Conservation (phyloP, 1,139 yeast species). For the Taphrina deformans region DNA sequence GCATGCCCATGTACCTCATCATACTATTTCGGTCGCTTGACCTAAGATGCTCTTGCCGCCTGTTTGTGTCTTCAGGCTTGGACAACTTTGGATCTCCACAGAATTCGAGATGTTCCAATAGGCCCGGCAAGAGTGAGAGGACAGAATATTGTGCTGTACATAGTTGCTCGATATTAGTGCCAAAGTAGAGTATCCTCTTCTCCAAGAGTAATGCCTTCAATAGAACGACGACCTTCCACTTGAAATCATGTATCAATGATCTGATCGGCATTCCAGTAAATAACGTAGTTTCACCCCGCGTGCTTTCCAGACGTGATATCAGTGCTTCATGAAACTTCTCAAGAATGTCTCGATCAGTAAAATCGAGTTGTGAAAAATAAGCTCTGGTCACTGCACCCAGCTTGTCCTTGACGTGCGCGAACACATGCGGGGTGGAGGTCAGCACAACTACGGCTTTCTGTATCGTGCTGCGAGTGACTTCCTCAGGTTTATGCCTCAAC, state of each 20-base stretch:
- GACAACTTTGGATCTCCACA: slow-evolving; percentile 75
- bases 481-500: slow-evolving; percentile 58
- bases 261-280: slow-evolving; percentile 56
- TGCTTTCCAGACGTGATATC: slow-evolving; percentile 42
- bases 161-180: slow-evolving; percentile 77
- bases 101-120: slow-evolving; percentile 69
- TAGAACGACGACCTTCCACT: slow-evolving; percentile 62
- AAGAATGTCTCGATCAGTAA: slow-evolving; percentile 66
- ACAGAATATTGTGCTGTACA: slow-evolving; percentile 67
- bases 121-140: slow-evolving; percentile 47
- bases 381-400: slow-evolving; percentile 84
- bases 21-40: slow-evolving; percentile 78
- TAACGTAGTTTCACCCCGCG: slow-evolving; percentile 1
- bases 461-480: slow-evolving; percentile 81
- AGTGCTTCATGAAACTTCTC: slow-evolving; percentile 74
- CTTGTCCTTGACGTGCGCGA: slow-evolving; percentile 78
- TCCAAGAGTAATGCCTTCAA: slow-evolving; percentile 78
- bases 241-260: slow-evolving; percentile 61
- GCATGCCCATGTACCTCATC: slow-evolving; percentile 79
- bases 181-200: slow-evolving; percentile 57
- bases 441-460: slow-evolving; percentile 92
- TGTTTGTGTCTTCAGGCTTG: slow-evolving; percentile 57
- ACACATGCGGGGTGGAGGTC: slow-evolving; percentile 79
- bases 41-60: slow-evolving; percentile 62
- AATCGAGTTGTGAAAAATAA: slow-evolving; percentile 76